These are phyloP conservation scores for Pilaira anomala DNA, from an alignment of 192 early-diverging fungal species.

Conservation along the genomic window DNA sequence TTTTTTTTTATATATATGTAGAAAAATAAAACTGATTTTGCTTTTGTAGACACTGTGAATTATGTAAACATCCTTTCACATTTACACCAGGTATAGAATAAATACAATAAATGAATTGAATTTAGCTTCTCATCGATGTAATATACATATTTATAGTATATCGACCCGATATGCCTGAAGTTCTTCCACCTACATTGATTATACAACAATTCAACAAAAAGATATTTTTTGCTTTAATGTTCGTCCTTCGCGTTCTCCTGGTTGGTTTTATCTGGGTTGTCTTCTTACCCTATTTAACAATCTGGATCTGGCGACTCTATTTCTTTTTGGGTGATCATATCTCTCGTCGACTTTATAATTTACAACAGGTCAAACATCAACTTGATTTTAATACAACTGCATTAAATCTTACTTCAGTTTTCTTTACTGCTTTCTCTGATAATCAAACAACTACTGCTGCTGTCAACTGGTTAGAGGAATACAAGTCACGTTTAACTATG, in stretches of 20 bases:
- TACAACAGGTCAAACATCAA: neutral
- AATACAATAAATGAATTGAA: no score
- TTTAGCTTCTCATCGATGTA: no score
- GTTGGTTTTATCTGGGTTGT: slow-evolving; percentile 77
- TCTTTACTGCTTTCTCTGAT: no score
- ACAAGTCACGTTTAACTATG: neutral
- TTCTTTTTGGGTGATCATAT: slow-evolving; percentile 64
- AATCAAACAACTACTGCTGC: neutral
- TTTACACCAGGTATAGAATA: slow-evolving; percentile 65
- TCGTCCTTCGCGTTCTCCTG: slow-evolving; percentile 55
- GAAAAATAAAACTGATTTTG: no score
- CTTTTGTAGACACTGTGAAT: slow-evolving; percentile 73
- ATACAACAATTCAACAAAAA: slow-evolving; percentile 50
- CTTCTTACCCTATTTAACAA: slow-evolving; percentile 77
- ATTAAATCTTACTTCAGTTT: neutral
- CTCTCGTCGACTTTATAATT: neutral
- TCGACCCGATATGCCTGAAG: slow-evolving; percentile 72
- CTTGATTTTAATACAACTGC: neutral
- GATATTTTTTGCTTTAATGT: slow-evolving; percentile 32
- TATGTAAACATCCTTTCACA: slow-evolving; percentile 82
- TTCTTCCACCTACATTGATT: slow-evolving; percentile 59
- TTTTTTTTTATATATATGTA: no score
- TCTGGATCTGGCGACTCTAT: slow-evolving; percentile 84
- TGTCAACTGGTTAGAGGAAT: neutral
- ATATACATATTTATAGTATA: no score